These are phyloP conservation scores for Cerrena zonata DNA, from an alignment of 1,284 basidiomycete species.

Conservation along the genomic window DNA sequence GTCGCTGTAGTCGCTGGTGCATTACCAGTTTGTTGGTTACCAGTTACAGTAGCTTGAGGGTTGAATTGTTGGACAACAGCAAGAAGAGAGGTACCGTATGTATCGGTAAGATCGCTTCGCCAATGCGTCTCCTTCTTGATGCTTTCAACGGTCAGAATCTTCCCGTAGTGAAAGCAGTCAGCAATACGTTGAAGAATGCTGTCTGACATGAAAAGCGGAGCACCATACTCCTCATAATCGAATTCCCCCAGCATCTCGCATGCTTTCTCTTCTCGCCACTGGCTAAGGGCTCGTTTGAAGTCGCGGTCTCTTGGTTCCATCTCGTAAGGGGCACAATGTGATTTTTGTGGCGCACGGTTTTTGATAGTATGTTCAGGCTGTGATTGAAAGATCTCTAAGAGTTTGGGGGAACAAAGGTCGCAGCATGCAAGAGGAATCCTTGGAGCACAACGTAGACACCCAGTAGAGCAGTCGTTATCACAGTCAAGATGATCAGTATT, in stretches of 20 bases:
- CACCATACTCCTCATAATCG: not conserved
- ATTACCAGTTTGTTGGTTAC: not conserved
- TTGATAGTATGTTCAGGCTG: not conserved
- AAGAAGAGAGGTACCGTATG: not conserved
- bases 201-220: not conserved
- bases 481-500: constrained; percentile 1
- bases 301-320: not conserved
- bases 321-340: not conserved
- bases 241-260: not conserved
- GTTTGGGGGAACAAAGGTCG: constrained; percentile 8
- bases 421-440: constrained; percentile 2
- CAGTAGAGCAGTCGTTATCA: not conserved
- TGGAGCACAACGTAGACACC: constrained; percentile 7
- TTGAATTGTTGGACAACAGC: not conserved
- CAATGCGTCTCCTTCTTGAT: not conserved
- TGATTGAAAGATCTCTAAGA: not conserved
- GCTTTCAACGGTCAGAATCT: not conserved
- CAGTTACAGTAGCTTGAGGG: not conserved
- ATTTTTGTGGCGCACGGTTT: too few relatives aligned
- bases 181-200: not conserved
- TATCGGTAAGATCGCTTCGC: not conserved
- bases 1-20: not conserved
- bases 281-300: not conserved
- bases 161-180: not conserved
- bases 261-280: not conserved